phyloP scores from a whole-genome alignment of 768 basidiomycete species.

The Pleurotus tuber-regium region DNA sequence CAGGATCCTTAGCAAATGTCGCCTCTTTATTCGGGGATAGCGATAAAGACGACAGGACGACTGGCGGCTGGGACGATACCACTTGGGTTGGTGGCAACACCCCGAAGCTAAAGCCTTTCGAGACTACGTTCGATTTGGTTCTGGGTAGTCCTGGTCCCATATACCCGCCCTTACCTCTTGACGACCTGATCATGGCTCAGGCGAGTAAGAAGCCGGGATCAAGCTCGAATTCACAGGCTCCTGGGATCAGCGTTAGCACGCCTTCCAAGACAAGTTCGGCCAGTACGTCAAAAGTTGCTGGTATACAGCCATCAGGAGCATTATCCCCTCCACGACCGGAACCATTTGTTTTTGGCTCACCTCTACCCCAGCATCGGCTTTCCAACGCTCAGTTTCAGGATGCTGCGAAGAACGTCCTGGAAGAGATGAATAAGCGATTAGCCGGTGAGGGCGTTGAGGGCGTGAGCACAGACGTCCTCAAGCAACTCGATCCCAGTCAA shows the following conservation, averaged over 20 bases:
- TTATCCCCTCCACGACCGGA: slow-evolving; percentile 21
- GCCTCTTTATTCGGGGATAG: neutral
- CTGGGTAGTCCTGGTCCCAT: slow-evolving; percentile 49
- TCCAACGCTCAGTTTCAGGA: slow-evolving; percentile 66
- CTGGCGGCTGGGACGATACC: slow-evolving; percentile 17
- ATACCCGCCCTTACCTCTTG: slow-evolving; percentile 38
- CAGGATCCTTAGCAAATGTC: slow-evolving; percentile 26
- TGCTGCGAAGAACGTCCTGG: slow-evolving; percentile 68
- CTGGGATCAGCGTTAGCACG: slow-evolving; percentile 1
- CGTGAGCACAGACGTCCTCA: slow-evolving; percentile 16
- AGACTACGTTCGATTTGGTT: slow-evolving; percentile 66
- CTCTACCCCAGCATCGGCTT: slow-evolving; percentile 57
- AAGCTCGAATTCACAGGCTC: slow-evolving; percentile 8
- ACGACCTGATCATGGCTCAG: slow-evolving; percentile 19
- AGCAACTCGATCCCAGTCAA: neutral
- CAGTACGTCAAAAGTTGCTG: slow-evolving; percentile 20
- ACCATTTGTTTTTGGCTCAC: slow-evolving; percentile 79
- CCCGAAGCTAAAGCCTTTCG: slow-evolving; percentile 63
- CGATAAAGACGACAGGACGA: slow-evolving; percentile 16
- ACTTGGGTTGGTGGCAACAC: slow-evolving; percentile 34
- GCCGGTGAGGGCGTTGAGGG: slow-evolving; percentile 52
- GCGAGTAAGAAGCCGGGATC: neutral
- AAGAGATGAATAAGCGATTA: slow-evolving; percentile 80
- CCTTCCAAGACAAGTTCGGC: slow-evolving; percentile 15
- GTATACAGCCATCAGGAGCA: too few species aligned